Base-by-base conservation (phyloP, 2,329 filamentous ascomycete species). In the Epichloe baconii region DNA sequence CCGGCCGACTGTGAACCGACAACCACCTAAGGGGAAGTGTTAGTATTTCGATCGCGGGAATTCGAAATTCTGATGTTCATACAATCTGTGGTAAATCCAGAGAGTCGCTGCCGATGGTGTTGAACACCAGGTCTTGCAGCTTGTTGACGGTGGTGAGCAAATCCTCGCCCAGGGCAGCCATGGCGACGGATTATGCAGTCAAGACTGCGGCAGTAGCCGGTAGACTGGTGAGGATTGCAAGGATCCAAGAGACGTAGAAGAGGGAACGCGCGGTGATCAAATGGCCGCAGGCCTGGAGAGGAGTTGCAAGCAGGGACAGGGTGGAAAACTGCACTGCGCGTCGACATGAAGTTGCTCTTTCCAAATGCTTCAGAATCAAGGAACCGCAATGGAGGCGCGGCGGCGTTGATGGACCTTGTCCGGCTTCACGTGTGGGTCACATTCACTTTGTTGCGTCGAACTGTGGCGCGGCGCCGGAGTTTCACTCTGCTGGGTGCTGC, bases 91-190 rank as follows among this genome's bases (percentile, higher is more conserved):
- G 93, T 52, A 98, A 76, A 71, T 98, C 93, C 55, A 98, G 79
- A 49, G 91, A 97, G 70, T 98, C 93, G 75, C 90, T 97, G 71
- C 93, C 93, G 69, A 98, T 98, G 60, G 93, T 98, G 74, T 98
- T 98, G 77, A 98, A 98, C 64, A 98, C 93, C 65, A 98, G 74
- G 71, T 97, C 93, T 71, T 98, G 93, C 64, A 98, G 78, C 77
- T 95, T 95, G 77, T 98, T 98, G 73, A 98, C 93, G 58, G 89
- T 94, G 61, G 81, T 82, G 67, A 98, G 81, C 71, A 98, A 76
- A 71, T 98, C 90, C 71, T 98, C 93, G 66, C 93, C 91, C 63
- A 98, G 83, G 64, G 91, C 83, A 66, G 93, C 86, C 93, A 97
- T 98, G 67, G 55, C 64, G 64, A 62, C 58, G 59, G 43, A 37